Base-by-base conservation (phyloP, 2,329 filamentous ascomycete species). In the Gremmenia infestans region DNA sequence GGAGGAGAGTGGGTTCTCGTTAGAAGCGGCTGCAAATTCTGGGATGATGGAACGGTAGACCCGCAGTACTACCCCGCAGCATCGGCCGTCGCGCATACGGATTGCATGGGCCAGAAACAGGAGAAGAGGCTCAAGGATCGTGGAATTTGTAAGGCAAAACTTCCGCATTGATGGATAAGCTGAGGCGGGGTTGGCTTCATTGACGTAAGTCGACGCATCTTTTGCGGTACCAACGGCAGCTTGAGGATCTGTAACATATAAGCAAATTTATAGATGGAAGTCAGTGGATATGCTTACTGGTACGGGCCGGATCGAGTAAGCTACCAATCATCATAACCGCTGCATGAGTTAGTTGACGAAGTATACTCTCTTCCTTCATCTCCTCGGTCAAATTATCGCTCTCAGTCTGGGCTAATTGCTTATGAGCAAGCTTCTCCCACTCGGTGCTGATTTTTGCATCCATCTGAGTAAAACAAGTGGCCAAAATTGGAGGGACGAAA, bases 281-380 rank as follows among this genome's bases (percentile, higher is more conserved):
- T 37, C 11, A 17, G 6, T 36, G n/a, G n/a, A 42, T 12, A 47
- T 12, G 22, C 79, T 74, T 77, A 86, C 83, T 86, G 70, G 73
- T 78, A 74, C 83, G 76, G 49, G 80, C 78, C 14, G 91, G 89
- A 69, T 96, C 92, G 22, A 99, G 78, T 65, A 97, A 85, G 63
- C 91, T 89, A 7, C 91, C 90, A 60, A 97, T 88, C 80, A 97
- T 91, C 65, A 94, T 86, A 32, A 97, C 91, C 1, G 92, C 90
- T 3, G 91, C 91, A 72, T 95, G 94, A 0, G 93, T 97, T 50
- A 97, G 80, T 70, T 97, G 91, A 19, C 94, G 85, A 47, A 99
- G 76, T 32, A 99, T 95, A 68, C 93, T 97, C 71, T 99, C 94
- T 6, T 90, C 87, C 73, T 97, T 96, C 94, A 99, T 99, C 74